Percentiles rank a stretch among this genome's conserved stretches.
Conservation (phyloP, 768 basidiomycete species). For the Lactarius deliciosus region DNA sequence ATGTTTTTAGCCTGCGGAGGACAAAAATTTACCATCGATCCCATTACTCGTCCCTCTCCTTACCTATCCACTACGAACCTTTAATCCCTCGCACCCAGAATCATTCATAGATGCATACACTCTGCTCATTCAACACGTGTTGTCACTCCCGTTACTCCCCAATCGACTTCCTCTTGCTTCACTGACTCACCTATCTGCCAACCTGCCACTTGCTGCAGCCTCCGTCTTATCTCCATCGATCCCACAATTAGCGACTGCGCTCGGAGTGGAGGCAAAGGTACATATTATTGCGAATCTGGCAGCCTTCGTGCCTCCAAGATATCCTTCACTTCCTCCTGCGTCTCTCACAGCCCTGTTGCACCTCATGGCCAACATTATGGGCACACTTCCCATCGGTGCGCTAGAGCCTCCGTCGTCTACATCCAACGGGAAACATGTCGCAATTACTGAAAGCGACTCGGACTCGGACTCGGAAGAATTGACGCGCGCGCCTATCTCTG, state of each 20-base stretch:
- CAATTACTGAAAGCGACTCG: constrained; percentile 30
- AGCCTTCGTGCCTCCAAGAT: constrained; percentile 62
- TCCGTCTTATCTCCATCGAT: constrained; percentile 36
- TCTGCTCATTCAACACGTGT: constrained; percentile 15
- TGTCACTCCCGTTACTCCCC: constrained; percentile 66
- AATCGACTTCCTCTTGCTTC: constrained; percentile 64
- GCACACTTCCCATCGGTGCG: constrained; percentile 50
- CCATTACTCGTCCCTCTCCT: constrained; percentile 59
- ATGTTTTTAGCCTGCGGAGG: constrained; percentile 48
- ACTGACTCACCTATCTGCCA: constrained; percentile 62
- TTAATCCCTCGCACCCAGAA: constrained; percentile 14
- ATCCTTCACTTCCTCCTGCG: constrained; percentile 46
- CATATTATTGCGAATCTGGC: constrained; percentile 74
- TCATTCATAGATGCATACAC: constrained; percentile 20
- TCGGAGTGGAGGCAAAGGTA: constrained; percentile 39
- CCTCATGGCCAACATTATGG: constrained; percentile 52
- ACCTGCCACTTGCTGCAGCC: constrained; percentile 55
- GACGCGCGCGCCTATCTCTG: constrained; percentile 39
- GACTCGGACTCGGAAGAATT: constrained; percentile 33
- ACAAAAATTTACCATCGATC: constrained; percentile 54
- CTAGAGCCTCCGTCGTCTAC: constrained; percentile 45
- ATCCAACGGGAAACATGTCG: constrained; percentile 13
- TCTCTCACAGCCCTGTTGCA: constrained; percentile 54
- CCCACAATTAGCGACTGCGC: constrained; percentile 23
- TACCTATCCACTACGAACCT: constrained; percentile 55